A percentile compares a stretch with the other conserved stretches of the same genome.
Evolutionary conservation across 2,329 filamentous ascomycete genomes (phyloP).

Genomic region (Fusarium citri): DNA sequence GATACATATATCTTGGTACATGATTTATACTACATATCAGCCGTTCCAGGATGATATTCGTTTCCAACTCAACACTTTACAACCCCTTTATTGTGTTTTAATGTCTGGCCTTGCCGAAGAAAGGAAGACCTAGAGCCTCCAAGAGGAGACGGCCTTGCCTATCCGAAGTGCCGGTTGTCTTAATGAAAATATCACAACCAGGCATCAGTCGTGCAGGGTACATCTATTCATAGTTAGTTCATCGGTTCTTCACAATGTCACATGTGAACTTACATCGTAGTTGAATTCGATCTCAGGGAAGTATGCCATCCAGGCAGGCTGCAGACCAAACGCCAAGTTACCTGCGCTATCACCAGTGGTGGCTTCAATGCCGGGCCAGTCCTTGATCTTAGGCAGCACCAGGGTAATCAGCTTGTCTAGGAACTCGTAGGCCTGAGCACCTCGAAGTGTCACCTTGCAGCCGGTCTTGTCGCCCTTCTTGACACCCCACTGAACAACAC

Average conservation of each 20-base stretch:
- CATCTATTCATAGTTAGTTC: slow-evolving; percentile 56
- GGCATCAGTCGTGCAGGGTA: slow-evolving; percentile 80
- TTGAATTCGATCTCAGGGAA: slow-evolving; percentile 97
- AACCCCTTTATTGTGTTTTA: slow-evolving; percentile 39
- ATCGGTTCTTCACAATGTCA: neutral
- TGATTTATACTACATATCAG: slow-evolving; percentile 48
- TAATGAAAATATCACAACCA: slow-evolving; percentile 83
- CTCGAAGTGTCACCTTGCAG: slow-evolving; percentile 80
- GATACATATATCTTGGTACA: slow-evolving; percentile 53
- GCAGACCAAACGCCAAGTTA: slow-evolving; percentile 86
- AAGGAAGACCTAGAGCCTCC: slow-evolving; percentile 67
- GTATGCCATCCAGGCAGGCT: slow-evolving; percentile 77
- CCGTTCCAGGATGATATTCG: slow-evolving; percentile 32
- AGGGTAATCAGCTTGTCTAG: slow-evolving; percentile 89
- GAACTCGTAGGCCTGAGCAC: slow-evolving; percentile 89
- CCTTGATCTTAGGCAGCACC: slow-evolving; percentile 94
- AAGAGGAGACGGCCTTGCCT: slow-evolving; percentile 82
- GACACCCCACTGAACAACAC: slow-evolving; percentile 81
- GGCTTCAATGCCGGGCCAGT: slow-evolving; percentile 79
- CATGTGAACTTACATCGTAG: slow-evolving; percentile 78
- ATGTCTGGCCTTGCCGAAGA: slow-evolving; percentile 76
- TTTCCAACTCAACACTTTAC: slow-evolving; percentile 16
- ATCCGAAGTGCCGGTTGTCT: slow-evolving; percentile 87
- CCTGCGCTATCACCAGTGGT: slow-evolving; percentile 85
- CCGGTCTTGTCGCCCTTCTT: slow-evolving; percentile 77